phyloP scores from a whole-genome alignment of 225 moss, liverwort and hornwort genomes.

The Physcomitrellopsis africana region DNA sequence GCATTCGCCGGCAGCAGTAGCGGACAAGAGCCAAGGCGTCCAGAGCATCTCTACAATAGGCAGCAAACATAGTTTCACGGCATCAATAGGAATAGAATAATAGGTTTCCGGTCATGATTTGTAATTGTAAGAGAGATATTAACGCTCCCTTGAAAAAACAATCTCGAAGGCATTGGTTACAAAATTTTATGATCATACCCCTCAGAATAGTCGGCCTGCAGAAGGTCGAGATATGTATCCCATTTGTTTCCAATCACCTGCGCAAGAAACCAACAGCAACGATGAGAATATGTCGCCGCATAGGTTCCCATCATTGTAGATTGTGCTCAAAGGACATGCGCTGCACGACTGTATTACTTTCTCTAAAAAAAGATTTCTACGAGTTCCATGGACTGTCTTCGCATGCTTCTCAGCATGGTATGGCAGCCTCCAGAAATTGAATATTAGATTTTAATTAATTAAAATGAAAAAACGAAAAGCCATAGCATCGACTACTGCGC shows the following conservation, averaged over 20 bases:
- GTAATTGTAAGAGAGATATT: not conserved
- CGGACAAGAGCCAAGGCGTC: constrained; percentile 85
- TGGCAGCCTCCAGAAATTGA: not conserved
- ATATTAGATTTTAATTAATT: not conserved
- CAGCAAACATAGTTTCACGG: not conserved
- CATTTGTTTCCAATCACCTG: constrained; percentile 99
- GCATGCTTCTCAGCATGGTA: not conserved
- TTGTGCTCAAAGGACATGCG: not conserved
- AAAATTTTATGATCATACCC: constrained; percentile 49
- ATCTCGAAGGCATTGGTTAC: not conserved
- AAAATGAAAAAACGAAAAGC: not conserved
- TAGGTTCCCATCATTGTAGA: too few relatives aligned
- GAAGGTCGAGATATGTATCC: constrained; percentile 91
- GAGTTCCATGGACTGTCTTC: not conserved
- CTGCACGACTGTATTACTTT: not conserved
- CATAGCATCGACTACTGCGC: not conserved
- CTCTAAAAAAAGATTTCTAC: not conserved
- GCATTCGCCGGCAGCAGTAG: constrained; percentile 96
- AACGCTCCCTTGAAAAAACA: not conserved
- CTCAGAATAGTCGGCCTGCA: constrained; percentile 94
- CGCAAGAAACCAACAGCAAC: constrained; percentile 12
- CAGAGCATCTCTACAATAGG: constrained; percentile 70
- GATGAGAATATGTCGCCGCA: not conserved
- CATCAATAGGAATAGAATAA: not conserved
- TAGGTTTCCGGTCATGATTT: not conserved